These are phyloP conservation scores for Catharanthus roseus DNA, from an alignment of 257 asterid species.

Conservation along the genomic window DNA sequence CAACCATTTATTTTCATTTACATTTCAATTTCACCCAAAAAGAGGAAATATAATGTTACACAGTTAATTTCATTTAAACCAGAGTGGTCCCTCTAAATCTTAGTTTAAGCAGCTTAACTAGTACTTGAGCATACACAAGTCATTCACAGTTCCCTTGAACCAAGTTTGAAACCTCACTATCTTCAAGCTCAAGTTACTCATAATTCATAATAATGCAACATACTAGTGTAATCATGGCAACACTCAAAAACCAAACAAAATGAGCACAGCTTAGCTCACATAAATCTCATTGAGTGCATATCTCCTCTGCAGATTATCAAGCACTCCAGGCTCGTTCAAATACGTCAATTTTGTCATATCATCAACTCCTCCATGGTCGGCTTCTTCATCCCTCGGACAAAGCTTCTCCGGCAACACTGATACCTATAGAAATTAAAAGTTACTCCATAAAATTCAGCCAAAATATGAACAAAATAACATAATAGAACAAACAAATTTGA, in stretches of 20 bases:
- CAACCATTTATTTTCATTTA: not conserved
- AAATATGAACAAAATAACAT: not conserved
- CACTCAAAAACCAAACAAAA: not conserved
- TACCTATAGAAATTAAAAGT: constrained; percentile 29
- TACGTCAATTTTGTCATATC: constrained; percentile 94
- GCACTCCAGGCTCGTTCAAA: constrained; percentile 93
- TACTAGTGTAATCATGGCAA: not conserved
- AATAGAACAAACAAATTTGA: not conserved
- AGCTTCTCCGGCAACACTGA: constrained; percentile 60
- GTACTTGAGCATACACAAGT: not conserved
- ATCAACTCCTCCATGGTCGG: constrained; percentile 96
- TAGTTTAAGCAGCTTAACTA: constrained; percentile 1
- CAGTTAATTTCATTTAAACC: not conserved
- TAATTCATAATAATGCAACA: not conserved
- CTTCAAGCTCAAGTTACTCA: constrained; percentile 1
- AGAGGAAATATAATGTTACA: not conserved
- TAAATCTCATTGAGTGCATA: constrained; percentile 87
- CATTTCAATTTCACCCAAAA: not conserved
- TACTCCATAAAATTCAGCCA: not conserved
- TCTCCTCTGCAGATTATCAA: constrained; percentile 83
- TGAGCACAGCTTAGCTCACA: constrained; percentile 38
- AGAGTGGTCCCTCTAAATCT: not conserved
- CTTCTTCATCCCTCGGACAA: constrained; percentile 75
- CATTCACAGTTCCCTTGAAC: not conserved
- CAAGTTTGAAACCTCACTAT: not conserved